These are phyloP conservation scores for Cercospora sesami DNA, from an alignment of 2,329 filamentous ascomycete genomes.

Conservation along the genomic window DNA sequence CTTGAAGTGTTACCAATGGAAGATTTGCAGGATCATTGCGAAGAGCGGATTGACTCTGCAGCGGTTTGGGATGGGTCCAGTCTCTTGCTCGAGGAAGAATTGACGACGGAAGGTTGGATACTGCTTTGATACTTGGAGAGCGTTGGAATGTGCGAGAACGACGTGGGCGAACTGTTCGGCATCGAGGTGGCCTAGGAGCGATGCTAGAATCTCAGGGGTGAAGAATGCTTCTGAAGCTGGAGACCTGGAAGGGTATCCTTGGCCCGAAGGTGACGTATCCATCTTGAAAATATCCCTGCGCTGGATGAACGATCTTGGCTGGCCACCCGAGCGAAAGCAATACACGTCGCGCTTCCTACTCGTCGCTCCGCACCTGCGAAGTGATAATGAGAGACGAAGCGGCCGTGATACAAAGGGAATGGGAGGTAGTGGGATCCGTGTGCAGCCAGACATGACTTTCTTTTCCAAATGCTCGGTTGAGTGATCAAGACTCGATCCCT, in stretches of 20 bases:
- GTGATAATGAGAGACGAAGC: too few species aligned
- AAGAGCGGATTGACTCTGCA: neutral
- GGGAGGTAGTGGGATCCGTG: too few species aligned
- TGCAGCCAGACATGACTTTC: too few species aligned
- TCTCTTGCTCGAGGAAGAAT: neutral
- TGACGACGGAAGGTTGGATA: neutral
- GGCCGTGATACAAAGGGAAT: too few species aligned
- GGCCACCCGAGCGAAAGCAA: neutral
- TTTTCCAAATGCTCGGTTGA: too few species aligned
- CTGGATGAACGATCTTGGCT: neutral
- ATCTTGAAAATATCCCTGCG: neutral
- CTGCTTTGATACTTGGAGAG: neutral
- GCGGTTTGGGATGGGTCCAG: neutral
- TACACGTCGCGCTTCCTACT: neutral
- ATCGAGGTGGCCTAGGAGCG: neutral
- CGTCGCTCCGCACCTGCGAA: too few species aligned
- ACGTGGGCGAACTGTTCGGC: neutral
- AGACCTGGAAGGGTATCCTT: neutral
- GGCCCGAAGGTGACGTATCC: neutral
- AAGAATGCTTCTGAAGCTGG: neutral
- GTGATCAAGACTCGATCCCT: too few species aligned
- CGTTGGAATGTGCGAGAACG: neutral
- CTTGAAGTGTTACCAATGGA: neutral
- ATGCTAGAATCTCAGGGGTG: neutral
- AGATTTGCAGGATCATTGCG: neutral